Conservation (phyloP, 768 basidiomycete species). For the Boletus sp. region DNA sequence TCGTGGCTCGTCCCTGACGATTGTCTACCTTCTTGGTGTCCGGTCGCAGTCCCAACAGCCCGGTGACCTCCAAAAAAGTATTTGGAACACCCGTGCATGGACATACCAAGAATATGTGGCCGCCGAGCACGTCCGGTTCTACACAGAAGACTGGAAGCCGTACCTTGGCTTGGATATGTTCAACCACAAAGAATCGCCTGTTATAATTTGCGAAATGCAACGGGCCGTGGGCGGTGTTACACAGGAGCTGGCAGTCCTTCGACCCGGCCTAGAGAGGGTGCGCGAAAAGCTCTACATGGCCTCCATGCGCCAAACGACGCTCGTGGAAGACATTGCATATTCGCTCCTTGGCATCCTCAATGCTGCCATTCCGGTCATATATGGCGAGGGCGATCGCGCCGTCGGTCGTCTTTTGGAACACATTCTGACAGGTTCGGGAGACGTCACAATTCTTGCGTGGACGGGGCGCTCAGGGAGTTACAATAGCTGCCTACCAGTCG, state of each 20-base stretch:
- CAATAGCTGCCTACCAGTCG: not conserved
- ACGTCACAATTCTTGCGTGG: slow-evolving; percentile 8
- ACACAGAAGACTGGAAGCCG: slow-evolving; percentile 11
- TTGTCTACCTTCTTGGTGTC: slow-evolving; percentile 3
- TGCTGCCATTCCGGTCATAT: not conserved
- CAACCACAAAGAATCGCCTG: slow-evolving; percentile 5
- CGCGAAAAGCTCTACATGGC: slow-evolving; percentile 13
- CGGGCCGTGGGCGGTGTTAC: not conserved
- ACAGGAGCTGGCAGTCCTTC: not conserved
- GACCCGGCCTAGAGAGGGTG: not conserved
- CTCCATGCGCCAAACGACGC: not conserved
- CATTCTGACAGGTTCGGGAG: not conserved
- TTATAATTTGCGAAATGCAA: slow-evolving; percentile 2
- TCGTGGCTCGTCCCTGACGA: not conserved
- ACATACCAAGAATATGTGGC: slow-evolving; percentile 13
- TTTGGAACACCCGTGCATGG: slow-evolving; percentile 10
- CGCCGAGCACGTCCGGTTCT: not conserved
- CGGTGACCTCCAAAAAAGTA: not conserved
- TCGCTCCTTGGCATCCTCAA: slow-evolving; percentile 9
- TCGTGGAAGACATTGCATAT: slow-evolving; percentile 8
- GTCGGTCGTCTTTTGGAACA: slow-evolving; percentile 9
- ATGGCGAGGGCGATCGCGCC: slow-evolving; percentile 6
- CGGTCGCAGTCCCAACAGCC: not conserved
- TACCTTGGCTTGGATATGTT: not conserved
- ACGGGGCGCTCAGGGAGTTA: not conserved